These are phyloP conservation scores for Talaromyces trachyspermus DNA, from an alignment of 495 filamentous ascomycete genomes.

Conservation along the genomic window DNA sequence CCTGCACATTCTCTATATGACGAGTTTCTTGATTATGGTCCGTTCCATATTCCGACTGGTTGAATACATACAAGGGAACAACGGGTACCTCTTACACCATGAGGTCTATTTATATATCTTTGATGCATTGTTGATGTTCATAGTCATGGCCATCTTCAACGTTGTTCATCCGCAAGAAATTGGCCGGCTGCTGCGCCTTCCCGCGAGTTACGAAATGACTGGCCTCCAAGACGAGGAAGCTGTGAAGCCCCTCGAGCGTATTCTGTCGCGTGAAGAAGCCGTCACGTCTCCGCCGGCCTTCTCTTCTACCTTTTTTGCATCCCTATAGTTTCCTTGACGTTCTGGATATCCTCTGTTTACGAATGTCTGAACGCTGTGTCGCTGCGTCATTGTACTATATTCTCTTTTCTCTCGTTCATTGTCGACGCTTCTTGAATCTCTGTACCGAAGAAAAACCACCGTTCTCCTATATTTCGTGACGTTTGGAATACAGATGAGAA, in stretches of 20 bases:
- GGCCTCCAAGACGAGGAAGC: neutral
- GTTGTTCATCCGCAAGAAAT: conserved; percentile 26
- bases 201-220: conserved; percentile 1
- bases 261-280: too few relatives aligned
- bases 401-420: neutral
- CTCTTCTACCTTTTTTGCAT: too few relatives aligned
- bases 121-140: conserved; percentile 52
- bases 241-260: neutral
- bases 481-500: neutral
- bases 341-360: neutral
- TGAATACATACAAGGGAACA: conserved; percentile 53
- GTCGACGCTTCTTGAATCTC: neutral
- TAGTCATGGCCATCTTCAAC: conserved; percentile 43
- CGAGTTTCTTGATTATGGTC: conserved; percentile 49
- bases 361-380: neutral
- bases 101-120: conserved; percentile 60
- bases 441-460: neutral
- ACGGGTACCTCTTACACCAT: conserved; percentile 43
- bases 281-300: too few relatives aligned
- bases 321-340: too few relatives aligned
- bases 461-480: neutral
- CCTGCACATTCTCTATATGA: conserved; percentile 45
- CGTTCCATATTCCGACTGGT: conserved; percentile 54
- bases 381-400: neutral
- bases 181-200: neutral